These are phyloP conservation scores for Fragaria nilgerrensis DNA, from an alignment of 306 rosid genomes.

Conservation along the genomic window DNA sequence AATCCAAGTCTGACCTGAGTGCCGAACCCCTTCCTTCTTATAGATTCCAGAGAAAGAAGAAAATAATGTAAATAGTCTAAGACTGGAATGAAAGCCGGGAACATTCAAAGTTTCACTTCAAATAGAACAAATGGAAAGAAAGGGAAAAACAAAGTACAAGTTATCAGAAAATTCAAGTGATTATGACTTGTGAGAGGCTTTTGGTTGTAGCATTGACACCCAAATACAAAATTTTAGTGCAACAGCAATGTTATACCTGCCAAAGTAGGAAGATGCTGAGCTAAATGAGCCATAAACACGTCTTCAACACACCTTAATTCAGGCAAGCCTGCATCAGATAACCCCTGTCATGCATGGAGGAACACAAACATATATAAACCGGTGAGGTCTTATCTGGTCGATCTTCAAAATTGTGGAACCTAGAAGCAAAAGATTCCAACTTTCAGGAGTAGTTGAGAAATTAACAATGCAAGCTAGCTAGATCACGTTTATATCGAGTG, in stretches of 20 bases:
- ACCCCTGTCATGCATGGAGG: constrained; percentile 6
- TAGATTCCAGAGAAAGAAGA: neutral
- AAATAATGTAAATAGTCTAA: neutral
- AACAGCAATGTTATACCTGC: neutral
- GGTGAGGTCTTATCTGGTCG: constrained; percentile 19
- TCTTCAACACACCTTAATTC: neutral
- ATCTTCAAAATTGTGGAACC: neutral
- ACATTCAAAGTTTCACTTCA: neutral
- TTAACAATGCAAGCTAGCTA: neutral
- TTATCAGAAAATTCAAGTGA: neutral
- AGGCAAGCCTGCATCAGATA: constrained; percentile 8
- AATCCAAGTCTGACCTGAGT: constrained; percentile 11
- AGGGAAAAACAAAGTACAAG: neutral
- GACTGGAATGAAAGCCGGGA: neutral
- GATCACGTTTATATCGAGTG: neutral
- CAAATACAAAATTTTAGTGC: neutral
- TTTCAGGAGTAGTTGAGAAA: neutral
- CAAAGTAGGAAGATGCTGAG: neutral
- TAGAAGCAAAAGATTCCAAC: neutral
- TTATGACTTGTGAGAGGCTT: constrained; percentile 6
- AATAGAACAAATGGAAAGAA: neutral
- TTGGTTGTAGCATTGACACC: constrained; percentile 2
- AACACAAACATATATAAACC: neutral
- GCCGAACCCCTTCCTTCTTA: neutral
- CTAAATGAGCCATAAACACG: neutral